Evolutionary conservation across 2,329 filamentous ascomycete genomes (phyloP).

Genomic region (Alternaria metachromatica): DNA sequence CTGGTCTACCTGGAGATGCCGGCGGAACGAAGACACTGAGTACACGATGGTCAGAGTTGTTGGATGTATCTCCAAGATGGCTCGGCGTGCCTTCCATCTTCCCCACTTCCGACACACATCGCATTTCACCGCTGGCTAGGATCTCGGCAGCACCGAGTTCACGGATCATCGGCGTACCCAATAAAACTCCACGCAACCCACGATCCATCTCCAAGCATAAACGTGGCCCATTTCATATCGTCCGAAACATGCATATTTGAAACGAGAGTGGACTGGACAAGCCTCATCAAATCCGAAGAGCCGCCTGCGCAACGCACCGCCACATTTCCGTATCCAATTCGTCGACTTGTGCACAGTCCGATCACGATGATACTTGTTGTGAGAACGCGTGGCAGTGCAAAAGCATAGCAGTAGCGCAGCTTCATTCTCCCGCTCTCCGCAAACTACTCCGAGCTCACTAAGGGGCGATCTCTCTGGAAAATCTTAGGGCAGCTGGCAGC

Average conservation of each 20-base stretch:
- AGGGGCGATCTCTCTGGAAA: conserved; percentile 16
- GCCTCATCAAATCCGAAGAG: conserved; percentile 1
- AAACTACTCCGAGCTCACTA: not conserved
- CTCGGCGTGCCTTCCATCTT: not conserved
- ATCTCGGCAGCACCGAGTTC: not conserved
- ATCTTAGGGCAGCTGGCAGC: not conserved
- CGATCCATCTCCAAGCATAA: conserved; percentile 4
- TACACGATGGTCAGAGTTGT: too few species aligned
- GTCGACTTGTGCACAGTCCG: not conserved
- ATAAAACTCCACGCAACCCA: not conserved
- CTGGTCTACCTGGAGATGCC: too few species aligned
- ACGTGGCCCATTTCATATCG: conserved; percentile 4
- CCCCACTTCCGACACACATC: not conserved
- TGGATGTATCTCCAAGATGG: not conserved
- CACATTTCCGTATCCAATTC: not conserved
- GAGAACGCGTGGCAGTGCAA: conserved; percentile 1
- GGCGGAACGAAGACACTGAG: too few species aligned
- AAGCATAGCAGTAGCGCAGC: not conserved
- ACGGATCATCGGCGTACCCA: not conserved
- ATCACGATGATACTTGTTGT: too few species aligned
- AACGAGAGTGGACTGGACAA: conserved; percentile 1
- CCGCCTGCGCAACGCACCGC: not conserved
- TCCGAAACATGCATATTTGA: conserved; percentile 9
- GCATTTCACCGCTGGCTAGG: not conserved
- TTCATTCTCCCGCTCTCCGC: not conserved